These are phyloP conservation scores for Delitschia confertaspora DNA, from an alignment of 495 filamentous ascomycete species.

Conservation along the genomic window DNA sequence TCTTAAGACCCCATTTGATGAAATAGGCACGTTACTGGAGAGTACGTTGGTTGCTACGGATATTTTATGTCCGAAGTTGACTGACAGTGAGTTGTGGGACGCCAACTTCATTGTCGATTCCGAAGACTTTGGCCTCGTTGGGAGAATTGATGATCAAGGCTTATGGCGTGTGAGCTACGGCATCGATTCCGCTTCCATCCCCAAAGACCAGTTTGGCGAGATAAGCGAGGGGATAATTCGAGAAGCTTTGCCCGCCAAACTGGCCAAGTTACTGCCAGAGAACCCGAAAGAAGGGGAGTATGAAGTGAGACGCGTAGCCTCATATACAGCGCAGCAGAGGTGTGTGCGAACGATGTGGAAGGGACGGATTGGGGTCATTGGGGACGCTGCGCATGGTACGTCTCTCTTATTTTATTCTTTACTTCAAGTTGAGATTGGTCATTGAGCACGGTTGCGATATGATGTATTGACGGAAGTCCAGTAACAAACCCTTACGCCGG, in stretches of 20 bases:
- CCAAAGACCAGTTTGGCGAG: background rate
- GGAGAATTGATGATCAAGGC: conserved; percentile 11
- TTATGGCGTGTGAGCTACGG: conserved; percentile 17
- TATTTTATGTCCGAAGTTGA: conserved; percentile 1
- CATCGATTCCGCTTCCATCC: too few relatives aligned
- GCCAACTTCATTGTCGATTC: conserved; percentile 3
- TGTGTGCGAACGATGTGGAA: conserved; percentile 12
- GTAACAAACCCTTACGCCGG: conserved; percentile 24
- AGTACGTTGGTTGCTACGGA: conserved; percentile 15
- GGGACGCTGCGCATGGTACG: conserved; percentile 20
- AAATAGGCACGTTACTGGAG: conserved; percentile 7
- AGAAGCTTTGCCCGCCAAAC: conserved; percentile 3
- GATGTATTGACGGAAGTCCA: background rate
- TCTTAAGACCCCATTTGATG: background rate
- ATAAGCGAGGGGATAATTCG: conserved; percentile 3
- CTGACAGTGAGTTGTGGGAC: background rate
- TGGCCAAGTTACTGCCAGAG: conserved; percentile 9
- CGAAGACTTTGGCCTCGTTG: conserved; percentile 12
- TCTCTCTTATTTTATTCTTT: background rate
- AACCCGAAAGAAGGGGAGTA: conserved; percentile 5
- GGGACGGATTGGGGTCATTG: conserved; percentile 10
- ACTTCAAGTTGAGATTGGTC: background rate
- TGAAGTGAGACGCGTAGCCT: conserved; percentile 12
- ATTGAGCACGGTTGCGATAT: background rate
- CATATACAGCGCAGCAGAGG: conserved; percentile 19